Base-by-base conservation (phyloP, 345 rosid genomes). In the Boechera stricta region DNA sequence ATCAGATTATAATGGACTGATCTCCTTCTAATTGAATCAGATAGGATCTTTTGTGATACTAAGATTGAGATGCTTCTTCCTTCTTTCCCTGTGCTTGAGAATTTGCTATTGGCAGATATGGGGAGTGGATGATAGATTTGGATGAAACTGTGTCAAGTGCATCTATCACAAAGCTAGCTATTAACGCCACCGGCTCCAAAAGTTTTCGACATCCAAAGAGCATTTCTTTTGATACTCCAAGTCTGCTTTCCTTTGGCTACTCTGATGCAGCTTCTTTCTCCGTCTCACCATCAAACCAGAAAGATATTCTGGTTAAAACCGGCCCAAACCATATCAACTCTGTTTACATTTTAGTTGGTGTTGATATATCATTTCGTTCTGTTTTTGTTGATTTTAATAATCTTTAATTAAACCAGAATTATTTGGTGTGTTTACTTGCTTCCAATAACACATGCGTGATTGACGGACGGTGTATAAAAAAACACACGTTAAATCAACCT, bases 401-500 rank as follows among this genome's bases (percentile, higher is more conserved):
- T 36, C 12, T 5, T 59, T 36, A 48, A 36, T 35, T 42, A 48
- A 41, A 64, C 28, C 5, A 48, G n/a, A 28, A 67, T 59, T 28
- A 32, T 18, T 49, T 67, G 68, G 62, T 58, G 67, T 31, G 67
- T 42, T 75, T 69, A 61, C 75, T 76, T 41, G 75, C 56, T 15
- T 38, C 49, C 70, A 49, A 69, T 76, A 15, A 45, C 68, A 69
- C 64, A 42, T 39, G 80, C 75, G 75, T 69, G 75, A 76, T 76
- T 76, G 57, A 62, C 75, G 80, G 42, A 39, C 42, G 8, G 49
- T 44, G 16, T 44, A 10, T 44, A 4, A 4, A 44, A 4, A 44
- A 44, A 44, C 49, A 44, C 16, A 44, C 49, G 49, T 44, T 15
- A 44, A 13, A 44, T 44, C 2, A 5, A 44, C 16, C 6, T 13